Base-by-base conservation (phyloP, 768 basidiomycete genomes). In the Kondoa malvinella region DNA sequence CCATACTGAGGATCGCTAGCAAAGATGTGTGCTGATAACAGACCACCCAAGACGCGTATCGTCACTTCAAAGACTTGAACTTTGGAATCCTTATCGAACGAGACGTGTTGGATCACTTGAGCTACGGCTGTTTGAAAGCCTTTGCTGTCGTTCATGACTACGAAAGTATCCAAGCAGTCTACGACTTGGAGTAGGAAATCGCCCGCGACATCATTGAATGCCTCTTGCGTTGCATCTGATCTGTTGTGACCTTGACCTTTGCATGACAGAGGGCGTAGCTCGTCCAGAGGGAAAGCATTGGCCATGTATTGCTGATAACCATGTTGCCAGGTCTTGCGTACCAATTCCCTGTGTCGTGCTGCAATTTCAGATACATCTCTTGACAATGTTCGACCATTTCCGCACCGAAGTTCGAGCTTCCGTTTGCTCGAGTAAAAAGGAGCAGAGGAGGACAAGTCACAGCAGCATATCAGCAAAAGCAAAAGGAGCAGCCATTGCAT, bases 1-100 rank as follows among this genome's bases (percentile, higher is more conserved):
- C 71, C 65, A n/a, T 59, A 32, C n/a, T 72, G 67, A 29, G 73
- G 57, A 59, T 73, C 34, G 71, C 73, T 50, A 67, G 72, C 75
- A 67, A 75, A 87, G 64, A 86, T 83, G 73, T 92, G 91, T 29
- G 84, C 91, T 4, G 88, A 89, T 16, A 92, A 76, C 40, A 99
- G 82, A 2, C 91, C 90, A 1, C 95, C 95, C 8, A 99, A 80
- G 3, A 92, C 89, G 30, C 92, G 85, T 50, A 97, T 97, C 0
- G 89, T 96, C 12, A 88, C 89, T 79, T 99, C 94, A 74, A 99
- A 99, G 2, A 97, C 87, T 81, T 99, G 94, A n/a, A 95, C 91
- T 77, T 85, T 89, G 56, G 89, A 90, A 77, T 96, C 86, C 67
- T 91, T 87, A 75, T 96, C 88, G 76, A 95, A 96, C 0, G 86